These are phyloP conservation scores for Ganoderma multipileum DNA, from an alignment of 1,284 basidiomycete species.

Conservation along the genomic window DNA sequence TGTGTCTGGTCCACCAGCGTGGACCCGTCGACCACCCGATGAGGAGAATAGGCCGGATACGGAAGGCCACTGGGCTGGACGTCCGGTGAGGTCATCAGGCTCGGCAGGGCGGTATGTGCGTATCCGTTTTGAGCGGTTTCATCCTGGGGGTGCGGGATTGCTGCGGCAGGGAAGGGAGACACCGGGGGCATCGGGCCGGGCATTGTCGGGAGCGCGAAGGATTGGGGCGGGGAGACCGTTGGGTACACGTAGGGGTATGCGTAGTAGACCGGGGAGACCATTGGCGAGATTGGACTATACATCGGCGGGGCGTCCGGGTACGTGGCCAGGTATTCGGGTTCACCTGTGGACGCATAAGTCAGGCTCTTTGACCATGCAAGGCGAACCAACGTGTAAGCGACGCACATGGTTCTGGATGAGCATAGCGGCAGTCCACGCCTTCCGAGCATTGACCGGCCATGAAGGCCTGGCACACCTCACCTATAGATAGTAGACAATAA, in stretches of 20 bases:
- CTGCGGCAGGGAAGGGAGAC: neutral
- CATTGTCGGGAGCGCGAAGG: constrained; percentile 20
- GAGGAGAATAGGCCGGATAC: constrained; percentile 23
- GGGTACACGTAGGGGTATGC: constrained; percentile 26
- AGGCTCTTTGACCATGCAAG: neutral
- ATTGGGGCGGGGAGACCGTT: constrained; percentile 20
- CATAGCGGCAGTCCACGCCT: constrained; percentile 47
- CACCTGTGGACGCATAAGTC: constrained; percentile 9
- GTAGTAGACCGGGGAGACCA: constrained; percentile 22
- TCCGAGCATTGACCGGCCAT: constrained; percentile 44
- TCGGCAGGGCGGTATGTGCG: constrained; percentile 5
- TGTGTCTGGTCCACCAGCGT: constrained; percentile 24
- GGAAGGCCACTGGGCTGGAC: constrained; percentile 8
- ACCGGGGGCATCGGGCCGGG: constrained; percentile 7
- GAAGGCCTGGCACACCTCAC: constrained; percentile 46
- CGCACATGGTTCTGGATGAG: constrained; percentile 43
- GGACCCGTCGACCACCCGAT: constrained; percentile 27
- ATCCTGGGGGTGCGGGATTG: constrained; percentile 6
- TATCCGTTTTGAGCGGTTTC: constrained; percentile 1
- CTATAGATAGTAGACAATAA: constrained; percentile 33
- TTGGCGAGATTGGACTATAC: constrained; percentile 22
- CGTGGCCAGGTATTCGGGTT: constrained; percentile 15
- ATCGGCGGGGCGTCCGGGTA: constrained; percentile 19
- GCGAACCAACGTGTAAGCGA: neutral
- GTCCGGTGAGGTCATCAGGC: constrained; percentile 12